Percentiles rank a stretch among this genome's conserved stretches.
Evolutionary conservation across 1,139 yeast species (phyloP).

Genomic region (Scheffersomyces quercinus): DNA sequence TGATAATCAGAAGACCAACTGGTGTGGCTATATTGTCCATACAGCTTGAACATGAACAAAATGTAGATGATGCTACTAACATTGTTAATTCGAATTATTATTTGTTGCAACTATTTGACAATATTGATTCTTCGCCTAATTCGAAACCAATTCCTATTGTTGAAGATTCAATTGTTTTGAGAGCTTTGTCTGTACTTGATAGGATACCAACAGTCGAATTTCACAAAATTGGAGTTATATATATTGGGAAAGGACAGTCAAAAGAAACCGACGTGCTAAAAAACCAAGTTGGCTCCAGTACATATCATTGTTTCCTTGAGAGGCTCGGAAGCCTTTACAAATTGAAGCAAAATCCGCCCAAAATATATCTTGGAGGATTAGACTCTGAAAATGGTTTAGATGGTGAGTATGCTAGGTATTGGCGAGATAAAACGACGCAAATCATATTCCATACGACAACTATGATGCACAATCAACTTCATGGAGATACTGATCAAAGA

Average conservation of each 20-base stretch:
- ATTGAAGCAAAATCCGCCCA: conserved; percentile 50
- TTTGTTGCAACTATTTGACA: conserved; percentile 34
- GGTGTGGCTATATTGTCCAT: conserved; percentile 56
- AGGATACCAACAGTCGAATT: conserved; percentile 77
- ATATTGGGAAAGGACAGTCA: conserved; percentile 67
- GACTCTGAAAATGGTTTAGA: conserved; percentile 69
- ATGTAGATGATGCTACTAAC: conserved; percentile 1
- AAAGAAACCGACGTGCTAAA: conserved; percentile 64
- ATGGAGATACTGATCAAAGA: conserved; percentile 39
- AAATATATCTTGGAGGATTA: conserved; percentile 75
- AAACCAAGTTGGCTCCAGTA: conserved; percentile 64
- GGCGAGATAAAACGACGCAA: conserved; percentile 73
- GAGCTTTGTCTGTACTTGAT: conserved; percentile 70
- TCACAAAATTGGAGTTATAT: conserved; percentile 76
- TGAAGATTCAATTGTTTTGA: conserved; percentile 49
- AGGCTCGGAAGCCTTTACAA: conserved; percentile 60
- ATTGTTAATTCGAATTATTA: conserved; percentile 27
- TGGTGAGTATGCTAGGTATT: conserved; percentile 74
- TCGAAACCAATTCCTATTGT: conserved; percentile 39
- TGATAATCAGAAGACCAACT: conserved; percentile 65
- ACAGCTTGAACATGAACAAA: conserved; percentile 30
- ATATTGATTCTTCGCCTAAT: conserved; percentile 16
- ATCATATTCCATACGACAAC: conserved; percentile 78
- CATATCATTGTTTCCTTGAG: conserved; percentile 59
- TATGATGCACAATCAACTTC: conserved; percentile 53